phyloP scores from a whole-genome alignment of 2,329 filamentous ascomycete species.

The Cadophora luteo-olivacea region DNA sequence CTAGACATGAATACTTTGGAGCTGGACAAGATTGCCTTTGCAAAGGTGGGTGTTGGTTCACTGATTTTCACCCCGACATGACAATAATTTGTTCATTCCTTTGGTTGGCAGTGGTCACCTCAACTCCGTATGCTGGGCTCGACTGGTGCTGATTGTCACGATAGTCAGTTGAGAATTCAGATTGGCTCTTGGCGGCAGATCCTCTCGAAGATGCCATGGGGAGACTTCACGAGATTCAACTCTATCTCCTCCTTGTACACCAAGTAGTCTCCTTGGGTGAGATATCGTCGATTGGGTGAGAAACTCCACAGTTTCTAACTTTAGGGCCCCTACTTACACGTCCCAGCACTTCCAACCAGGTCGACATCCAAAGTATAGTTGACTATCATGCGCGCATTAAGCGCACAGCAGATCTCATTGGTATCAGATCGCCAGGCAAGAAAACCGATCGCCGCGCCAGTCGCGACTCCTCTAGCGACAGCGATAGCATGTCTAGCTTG shows the following conservation, averaged over 20 bases:
- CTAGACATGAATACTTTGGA: slow-evolving; percentile 21
- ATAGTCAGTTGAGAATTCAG: slow-evolving; percentile 30
- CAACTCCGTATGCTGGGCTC: not conserved
- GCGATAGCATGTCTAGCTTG: slow-evolving; percentile 15
- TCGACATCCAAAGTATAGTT: slow-evolving; percentile 37
- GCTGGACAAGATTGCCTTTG: slow-evolving; percentile 31
- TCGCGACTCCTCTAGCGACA: slow-evolving; percentile 18
- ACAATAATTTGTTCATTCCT: not conserved
- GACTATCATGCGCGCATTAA: slow-evolving; percentile 35
- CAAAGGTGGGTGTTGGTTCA: slow-evolving; percentile 14
- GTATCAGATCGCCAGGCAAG: slow-evolving; percentile 25
- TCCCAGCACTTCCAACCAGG: slow-evolving; percentile 31
- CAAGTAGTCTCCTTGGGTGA: slow-evolving; percentile 36
- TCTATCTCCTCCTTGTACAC: slow-evolving; percentile 37
- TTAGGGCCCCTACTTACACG: not conserved
- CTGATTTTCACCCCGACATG: not conserved
- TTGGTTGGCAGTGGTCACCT: not conserved
- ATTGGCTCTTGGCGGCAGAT: slow-evolving; percentile 22
- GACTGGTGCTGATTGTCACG: not conserved
- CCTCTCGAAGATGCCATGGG: slow-evolving; percentile 21
- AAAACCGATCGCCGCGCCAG: not conserved
- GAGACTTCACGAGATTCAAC: slow-evolving; percentile 35
- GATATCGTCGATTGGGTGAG: slow-evolving; percentile 35
- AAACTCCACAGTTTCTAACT: not conserved
- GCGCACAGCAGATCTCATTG: slow-evolving; percentile 33